Conservation (phyloP, 208 protist species). For the Leishmania mexicana region DNA sequence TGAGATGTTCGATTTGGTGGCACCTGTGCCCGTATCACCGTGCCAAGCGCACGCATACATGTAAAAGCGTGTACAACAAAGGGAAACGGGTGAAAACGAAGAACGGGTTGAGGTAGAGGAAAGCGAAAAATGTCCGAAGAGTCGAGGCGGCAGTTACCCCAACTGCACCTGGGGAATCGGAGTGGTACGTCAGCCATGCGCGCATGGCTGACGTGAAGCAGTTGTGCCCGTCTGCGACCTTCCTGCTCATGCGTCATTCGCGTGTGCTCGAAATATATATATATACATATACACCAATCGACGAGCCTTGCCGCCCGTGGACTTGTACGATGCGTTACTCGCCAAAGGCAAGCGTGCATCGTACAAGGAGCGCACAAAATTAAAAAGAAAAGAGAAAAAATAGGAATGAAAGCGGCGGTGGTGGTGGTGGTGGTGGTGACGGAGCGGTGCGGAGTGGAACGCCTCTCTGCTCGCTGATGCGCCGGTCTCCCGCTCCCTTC, state of each 20-base stretch:
- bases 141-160: neutral
- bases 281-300: neutral
- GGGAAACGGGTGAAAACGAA: neutral
- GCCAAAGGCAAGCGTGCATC: neutral
- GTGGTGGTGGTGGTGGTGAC: neutral
- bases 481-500: neutral
- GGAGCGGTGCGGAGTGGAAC: neutral
- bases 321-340: neutral
- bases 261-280: too few relatives aligned
- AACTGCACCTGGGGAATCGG: neutral
- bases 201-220: neutral
- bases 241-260: too few relatives aligned
- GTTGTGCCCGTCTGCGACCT: neutral
- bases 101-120: neutral
- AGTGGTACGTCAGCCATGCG: neutral
- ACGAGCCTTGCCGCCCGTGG: neutral
- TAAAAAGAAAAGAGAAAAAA: neutral
- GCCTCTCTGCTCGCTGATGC: neutral
- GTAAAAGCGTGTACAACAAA: neutral
- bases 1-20: too few relatives aligned
- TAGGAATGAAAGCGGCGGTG: neutral
- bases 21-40: neutral
- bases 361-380: neutral
- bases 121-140: neutral
- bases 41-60: neutral